phyloP scores from a whole-genome alignment of 164 flowering plant species.

The Kingdonia uniflora region DNA sequence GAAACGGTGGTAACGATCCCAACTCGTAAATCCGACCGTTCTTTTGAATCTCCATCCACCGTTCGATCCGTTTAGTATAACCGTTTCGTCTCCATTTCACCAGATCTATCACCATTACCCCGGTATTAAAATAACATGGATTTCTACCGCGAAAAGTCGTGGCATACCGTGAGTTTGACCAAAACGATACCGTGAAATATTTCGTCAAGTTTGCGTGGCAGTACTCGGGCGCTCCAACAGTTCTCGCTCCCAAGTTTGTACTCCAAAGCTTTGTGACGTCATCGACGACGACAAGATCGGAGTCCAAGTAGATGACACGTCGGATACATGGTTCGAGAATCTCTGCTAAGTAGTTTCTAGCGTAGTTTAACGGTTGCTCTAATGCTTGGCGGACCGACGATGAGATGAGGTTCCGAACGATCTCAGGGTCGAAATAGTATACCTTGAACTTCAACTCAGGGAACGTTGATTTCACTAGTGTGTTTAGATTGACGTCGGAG shows the following conservation, averaged over 20 bases:
- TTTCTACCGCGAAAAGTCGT: slow-evolving; percentile 41
- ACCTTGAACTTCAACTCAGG: slow-evolving; percentile 60
- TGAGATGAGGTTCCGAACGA: slow-evolving; percentile 54
- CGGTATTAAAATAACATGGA: slow-evolving; percentile 96
- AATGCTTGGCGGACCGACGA: slow-evolving; percentile 75
- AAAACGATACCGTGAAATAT: slow-evolving; percentile 58
- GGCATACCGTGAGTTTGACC: slow-evolving; percentile 39
- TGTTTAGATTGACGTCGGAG: slow-evolving; percentile 37
- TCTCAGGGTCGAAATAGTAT: slow-evolving; percentile 60
- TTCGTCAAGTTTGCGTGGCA: slow-evolving; percentile 89
- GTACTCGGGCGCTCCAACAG: slow-evolving; percentile 90
- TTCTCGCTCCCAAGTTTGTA: slow-evolving; percentile 38
- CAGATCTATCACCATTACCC: slow-evolving; percentile 96
- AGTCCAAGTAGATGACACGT: slow-evolving; percentile 72
- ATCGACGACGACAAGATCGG: slow-evolving; percentile 79
- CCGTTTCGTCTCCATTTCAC: slow-evolving; percentile 70
- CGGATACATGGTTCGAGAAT: slow-evolving; percentile 62
- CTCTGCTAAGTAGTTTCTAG: slow-evolving; percentile 70
- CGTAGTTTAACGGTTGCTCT: slow-evolving; percentile 86
- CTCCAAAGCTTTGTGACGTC: slow-evolving; percentile 71
- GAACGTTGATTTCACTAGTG: slow-evolving; percentile 60
- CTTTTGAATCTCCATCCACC: slow-evolving; percentile 97
- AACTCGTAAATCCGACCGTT: slow-evolving; percentile 81
- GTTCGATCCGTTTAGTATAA: slow-evolving; percentile 68
- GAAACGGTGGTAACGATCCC: slow-evolving; percentile 90